phyloP scores from a whole-genome alignment of 495 filamentous ascomycete species.

The Xylaria scruposa region DNA sequence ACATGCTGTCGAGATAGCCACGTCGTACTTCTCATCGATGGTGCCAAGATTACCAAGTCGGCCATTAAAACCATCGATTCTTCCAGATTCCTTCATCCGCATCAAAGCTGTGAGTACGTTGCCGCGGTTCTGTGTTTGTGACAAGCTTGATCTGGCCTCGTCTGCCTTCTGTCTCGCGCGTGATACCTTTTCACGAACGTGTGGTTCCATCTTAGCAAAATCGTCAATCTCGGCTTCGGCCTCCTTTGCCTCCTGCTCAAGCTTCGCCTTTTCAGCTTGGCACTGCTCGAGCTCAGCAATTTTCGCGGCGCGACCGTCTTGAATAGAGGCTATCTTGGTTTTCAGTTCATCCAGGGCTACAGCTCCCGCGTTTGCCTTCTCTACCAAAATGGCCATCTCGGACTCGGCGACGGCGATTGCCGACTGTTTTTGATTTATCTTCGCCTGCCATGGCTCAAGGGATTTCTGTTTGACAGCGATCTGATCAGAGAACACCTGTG shows the following conservation, averaged over 20 bases:
- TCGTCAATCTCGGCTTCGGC: slow-evolving; percentile 74
- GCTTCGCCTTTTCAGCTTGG: slow-evolving; percentile 69
- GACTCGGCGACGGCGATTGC: slow-evolving; percentile 92
- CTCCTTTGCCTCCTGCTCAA: slow-evolving; percentile 77
- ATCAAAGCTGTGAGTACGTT: slow-evolving; percentile 91
- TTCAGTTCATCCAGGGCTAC: slow-evolving; percentile 85
- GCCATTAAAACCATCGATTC: slow-evolving; percentile 96
- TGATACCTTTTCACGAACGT: slow-evolving; percentile 80
- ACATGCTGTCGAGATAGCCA: slow-evolving; percentile 96
- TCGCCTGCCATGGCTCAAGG: slow-evolving; percentile 94
- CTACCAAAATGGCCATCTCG: slow-evolving; percentile 88
- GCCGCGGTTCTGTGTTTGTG: slow-evolving; percentile 87
- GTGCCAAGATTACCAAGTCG: slow-evolving; percentile 94
- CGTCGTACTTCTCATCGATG: slow-evolving; percentile 92
- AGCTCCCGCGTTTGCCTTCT: slow-evolving; percentile 85
- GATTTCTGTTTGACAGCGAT: slow-evolving; percentile 92
- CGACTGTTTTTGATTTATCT: slow-evolving; percentile 94
- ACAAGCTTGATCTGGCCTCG: slow-evolving; percentile 87
- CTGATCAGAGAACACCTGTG: slow-evolving; percentile 89
- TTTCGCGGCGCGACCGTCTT: slow-evolving; percentile 73
- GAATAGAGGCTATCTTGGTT: slow-evolving; percentile 73
- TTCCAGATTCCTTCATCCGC: slow-evolving; percentile 92
- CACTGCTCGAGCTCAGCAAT: slow-evolving; percentile 76
- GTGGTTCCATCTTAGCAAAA: slow-evolving; percentile 76
- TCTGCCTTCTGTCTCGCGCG: slow-evolving; percentile 91